phyloP scores from a whole-genome alignment of 1,139 yeast genomes.

The Meyerozyma sp. region DNA sequence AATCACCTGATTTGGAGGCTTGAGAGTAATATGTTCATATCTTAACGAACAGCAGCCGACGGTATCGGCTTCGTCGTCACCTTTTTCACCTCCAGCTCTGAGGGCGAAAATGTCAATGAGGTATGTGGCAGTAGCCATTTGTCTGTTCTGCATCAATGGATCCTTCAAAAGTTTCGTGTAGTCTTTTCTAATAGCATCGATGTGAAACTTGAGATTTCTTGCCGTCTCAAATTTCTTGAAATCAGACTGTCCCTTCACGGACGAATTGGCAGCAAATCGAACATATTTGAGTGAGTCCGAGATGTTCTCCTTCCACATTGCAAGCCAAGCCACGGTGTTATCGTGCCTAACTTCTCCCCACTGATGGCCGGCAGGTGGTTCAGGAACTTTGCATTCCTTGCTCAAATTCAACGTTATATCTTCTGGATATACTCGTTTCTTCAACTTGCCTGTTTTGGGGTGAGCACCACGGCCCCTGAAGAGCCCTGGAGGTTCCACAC shows the following conservation, averaged over 20 bases:
- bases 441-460: conserved; percentile 89
- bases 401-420: conserved; percentile 84
- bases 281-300: conserved; percentile 83
- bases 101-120: conserved; percentile 90
- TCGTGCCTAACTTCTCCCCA: conserved; percentile 93
- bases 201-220: conserved; percentile 68
- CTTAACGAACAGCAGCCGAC: conserved; percentile 96
- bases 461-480: conserved; percentile 97
- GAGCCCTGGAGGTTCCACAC: conserved; percentile 94
- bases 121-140: conserved; percentile 91
- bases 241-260: conserved; percentile 88
- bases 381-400: conserved; percentile 65
- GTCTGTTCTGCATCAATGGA: conserved; percentile 78
- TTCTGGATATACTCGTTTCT: conserved; percentile 81
- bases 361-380: conserved; percentile 78
- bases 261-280: conserved; percentile 85
- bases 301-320: conserved; percentile 95
- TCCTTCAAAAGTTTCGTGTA: conserved; percentile 69
- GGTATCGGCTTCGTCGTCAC: conserved; percentile 96
- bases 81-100: conserved; percentile 98
- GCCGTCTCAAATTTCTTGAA: conserved; percentile 92
- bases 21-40: conserved; percentile 80
- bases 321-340: conserved; percentile 90
- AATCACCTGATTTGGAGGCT: conserved; percentile 83
- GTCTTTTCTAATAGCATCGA: conserved; percentile 69